Evolutionary conservation across 768 basidiomycete species (phyloP).

Genomic region (Boletus rubropictus): DNA sequence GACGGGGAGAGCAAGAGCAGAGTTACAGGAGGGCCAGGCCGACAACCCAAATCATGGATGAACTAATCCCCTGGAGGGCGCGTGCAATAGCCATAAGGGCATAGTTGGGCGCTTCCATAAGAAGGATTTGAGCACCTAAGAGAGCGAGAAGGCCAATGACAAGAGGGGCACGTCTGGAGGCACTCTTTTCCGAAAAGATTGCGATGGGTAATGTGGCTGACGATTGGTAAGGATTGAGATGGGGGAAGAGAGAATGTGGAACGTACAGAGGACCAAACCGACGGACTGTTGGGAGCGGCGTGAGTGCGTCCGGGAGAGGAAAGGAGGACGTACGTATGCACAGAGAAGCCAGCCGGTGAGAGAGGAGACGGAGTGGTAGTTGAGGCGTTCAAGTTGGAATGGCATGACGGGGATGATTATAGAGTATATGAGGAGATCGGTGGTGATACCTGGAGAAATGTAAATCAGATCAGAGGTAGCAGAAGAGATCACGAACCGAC

Average conservation of each 20-base stretch:
- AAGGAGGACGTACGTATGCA: slow-evolving; percentile 42
- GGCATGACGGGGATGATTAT: slow-evolving; percentile 60
- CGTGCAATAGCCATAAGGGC: slow-evolving; percentile 54
- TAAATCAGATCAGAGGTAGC: background rate
- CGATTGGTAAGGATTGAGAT: background rate
- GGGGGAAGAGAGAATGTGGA: background rate
- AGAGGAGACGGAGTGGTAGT: slow-evolving; percentile 41
- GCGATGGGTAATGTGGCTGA: slow-evolving; percentile 56
- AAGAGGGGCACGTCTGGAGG: slow-evolving; percentile 43
- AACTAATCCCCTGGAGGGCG: slow-evolving; percentile 53
- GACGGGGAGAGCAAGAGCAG: background rate
- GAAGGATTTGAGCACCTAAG: slow-evolving; percentile 49
- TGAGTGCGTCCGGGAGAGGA: background rate
- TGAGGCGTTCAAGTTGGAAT: slow-evolving; percentile 50
- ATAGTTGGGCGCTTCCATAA: slow-evolving; percentile 58
- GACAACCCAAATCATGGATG: slow-evolving; percentile 58
- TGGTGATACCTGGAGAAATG: slow-evolving; percentile 31
- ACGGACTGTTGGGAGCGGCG: slow-evolving; percentile 36
- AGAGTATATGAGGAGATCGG: slow-evolving; percentile 56
- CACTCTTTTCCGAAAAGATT: slow-evolving; percentile 46
- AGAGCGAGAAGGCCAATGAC: slow-evolving; percentile 46
- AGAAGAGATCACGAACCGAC: slow-evolving; percentile 35
- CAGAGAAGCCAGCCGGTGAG: slow-evolving; percentile 58
- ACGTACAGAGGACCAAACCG: slow-evolving; percentile 51
- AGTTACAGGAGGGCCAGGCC: slow-evolving; percentile 54